A percentile compares a stretch with the other conserved stretches of the same genome.
Conservation (phyloP, 108 stramenopile species). For the Phaeodactylum tricornutum region DNA sequence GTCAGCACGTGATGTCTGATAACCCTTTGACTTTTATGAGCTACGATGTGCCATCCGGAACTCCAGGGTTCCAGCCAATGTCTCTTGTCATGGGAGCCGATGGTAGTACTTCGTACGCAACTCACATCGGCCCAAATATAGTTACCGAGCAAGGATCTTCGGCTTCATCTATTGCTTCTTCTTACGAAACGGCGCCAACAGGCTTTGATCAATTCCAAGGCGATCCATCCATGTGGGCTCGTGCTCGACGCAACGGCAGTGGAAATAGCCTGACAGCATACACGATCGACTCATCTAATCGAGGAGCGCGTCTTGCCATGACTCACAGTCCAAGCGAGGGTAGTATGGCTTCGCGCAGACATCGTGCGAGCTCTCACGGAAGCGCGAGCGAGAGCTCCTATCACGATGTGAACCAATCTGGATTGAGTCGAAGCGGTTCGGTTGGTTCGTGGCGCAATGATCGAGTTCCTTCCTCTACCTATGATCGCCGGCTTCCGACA, state of each 20-base stretch:
- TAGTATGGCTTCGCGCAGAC: constrained; percentile 11
- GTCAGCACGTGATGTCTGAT: neutral
- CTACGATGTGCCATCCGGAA: too few species aligned
- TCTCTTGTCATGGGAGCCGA: neutral
- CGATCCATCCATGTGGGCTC: constrained; percentile 22
- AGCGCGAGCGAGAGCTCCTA: constrained; percentile 11
- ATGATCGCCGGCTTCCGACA: neutral
- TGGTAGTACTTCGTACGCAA: too few species aligned
- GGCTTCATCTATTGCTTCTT: constrained; percentile 43
- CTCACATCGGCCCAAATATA: too few species aligned
- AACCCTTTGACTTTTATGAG: neutral
- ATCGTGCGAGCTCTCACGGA: constrained; percentile 29
- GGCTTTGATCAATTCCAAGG: constrained; percentile 11
- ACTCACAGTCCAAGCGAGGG: constrained; percentile 10
- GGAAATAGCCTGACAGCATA: constrained; percentile 5
- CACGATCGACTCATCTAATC: too few species aligned
- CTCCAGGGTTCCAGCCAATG: neutral
- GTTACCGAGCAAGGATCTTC: constrained; percentile 14
- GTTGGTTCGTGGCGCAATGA: constrained; percentile 3
- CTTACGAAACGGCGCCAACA: constrained; percentile 38
- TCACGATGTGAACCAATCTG: too few species aligned
- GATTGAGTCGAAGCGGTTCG: neutral
- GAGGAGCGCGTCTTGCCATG: constrained; percentile 10
- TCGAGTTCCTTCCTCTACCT: neutral
- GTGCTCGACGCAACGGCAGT: constrained; percentile 12